Base-by-base conservation (phyloP, 306 rosid species). In the Dalbergia oliveri region DNA sequence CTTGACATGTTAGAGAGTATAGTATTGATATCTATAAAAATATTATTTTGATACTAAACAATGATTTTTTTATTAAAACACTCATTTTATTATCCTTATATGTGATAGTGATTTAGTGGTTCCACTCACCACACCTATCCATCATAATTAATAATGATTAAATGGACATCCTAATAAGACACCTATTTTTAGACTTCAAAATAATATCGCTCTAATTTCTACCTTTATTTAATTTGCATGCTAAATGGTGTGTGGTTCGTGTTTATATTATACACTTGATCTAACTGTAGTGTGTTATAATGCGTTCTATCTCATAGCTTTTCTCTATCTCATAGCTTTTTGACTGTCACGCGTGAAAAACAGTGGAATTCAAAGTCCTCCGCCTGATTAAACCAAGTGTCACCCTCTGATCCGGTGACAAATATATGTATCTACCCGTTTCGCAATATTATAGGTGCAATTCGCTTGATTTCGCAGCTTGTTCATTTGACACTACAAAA, bases 261-360 rank as follows among this genome's bases (percentile, higher is more conserved):
- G 18, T 31, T 31, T 79, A 58, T 45, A 64, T 47, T 47, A n/a
- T 75, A 47, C 72, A 60, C 49, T 73, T 31, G 10, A 67, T 73
- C 61, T 50, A 62, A 66, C 11, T 9, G 4, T n/a, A 23, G 6
- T 11, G 16, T 47, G 86, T 21, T 90, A 90, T 88, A 37, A 37
- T 90, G 98, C 93, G 92, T 18, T 90, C 89, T 89, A 83, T 92
- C 96, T 88, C 44, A 56, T 62, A 72, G 65, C 91, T 87, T 92
- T 89, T 89, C n/a, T 90, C 89, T 89, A 83, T 92, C 96, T 88
- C 44, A 56, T 62, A 72, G 65, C 91, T 87, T 92, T 89, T 89
- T 87, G 91, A 83, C 86, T 63, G 5, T 78, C 94, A 92, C 91
- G 97, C 97, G 85, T 81, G 71, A 79, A 76, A 76, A 4, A 54